Evolutionary conservation across 2,329 filamentous ascomycete species (phyloP).

Genomic region (Trichoderma atroviride): DNA sequence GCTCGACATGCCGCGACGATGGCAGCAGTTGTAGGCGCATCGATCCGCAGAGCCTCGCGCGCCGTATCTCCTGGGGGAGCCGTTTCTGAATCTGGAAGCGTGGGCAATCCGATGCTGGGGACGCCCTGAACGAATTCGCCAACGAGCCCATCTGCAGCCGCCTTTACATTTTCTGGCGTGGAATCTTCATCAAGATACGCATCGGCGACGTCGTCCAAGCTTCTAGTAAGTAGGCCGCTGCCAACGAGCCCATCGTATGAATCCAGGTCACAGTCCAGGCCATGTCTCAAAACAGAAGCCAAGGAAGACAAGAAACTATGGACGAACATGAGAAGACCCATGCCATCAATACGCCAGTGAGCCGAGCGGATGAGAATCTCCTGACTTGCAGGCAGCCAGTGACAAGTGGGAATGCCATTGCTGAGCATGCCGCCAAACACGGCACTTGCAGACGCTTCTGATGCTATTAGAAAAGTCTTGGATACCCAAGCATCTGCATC

Average conservation of each 20-base stretch:
- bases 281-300: slow-evolving; percentile 30
- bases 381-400: slow-evolving; percentile 26
- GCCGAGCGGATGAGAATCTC: slow-evolving; percentile 28
- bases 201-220: slow-evolving; percentile 33
- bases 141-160: slow-evolving; percentile 28
- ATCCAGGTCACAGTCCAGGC: slow-evolving; percentile 13
- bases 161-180: slow-evolving; percentile 29
- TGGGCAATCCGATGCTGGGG: slow-evolving; percentile 30
- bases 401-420: slow-evolving; percentile 18
- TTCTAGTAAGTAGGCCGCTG: slow-evolving; percentile 35
- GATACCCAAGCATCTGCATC: slow-evolving; percentile 23
- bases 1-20: slow-evolving; percentile 27
- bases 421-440: slow-evolving; percentile 9
- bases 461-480: slow-evolving; percentile 16
- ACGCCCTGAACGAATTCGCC: slow-evolving; percentile 29
- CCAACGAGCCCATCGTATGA: slow-evolving; percentile 24
- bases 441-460: background rate
- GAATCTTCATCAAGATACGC: slow-evolving; percentile 33
- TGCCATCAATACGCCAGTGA: slow-evolving; percentile 38
- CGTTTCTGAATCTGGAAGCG: slow-evolving; percentile 32
- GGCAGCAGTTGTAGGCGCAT: slow-evolving; percentile 29
- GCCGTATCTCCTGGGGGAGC: slow-evolving; percentile 31
- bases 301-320: slow-evolving; percentile 31
- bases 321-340: slow-evolving; percentile 35
- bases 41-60: slow-evolving; percentile 28